Evolutionary conservation across 345 rosid species (phyloP).

Genomic region (Heritiera fomes): DNA sequence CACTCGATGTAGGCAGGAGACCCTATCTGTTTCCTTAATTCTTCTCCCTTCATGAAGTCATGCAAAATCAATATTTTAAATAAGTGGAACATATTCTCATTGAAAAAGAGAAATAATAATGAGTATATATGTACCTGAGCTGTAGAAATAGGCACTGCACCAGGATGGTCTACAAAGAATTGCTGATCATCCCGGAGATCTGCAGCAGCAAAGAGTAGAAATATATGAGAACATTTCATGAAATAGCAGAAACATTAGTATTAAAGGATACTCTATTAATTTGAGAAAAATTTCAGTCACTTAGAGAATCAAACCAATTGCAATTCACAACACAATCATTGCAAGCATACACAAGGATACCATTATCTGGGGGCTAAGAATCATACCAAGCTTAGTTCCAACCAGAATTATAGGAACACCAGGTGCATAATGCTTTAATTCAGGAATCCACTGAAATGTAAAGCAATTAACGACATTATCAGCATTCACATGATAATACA

Average conservation of each 20-base stretch:
- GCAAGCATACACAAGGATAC: neutral
- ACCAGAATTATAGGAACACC: slow-evolving; percentile 65
- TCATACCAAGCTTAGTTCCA: slow-evolving; percentile 49
- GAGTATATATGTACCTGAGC: slow-evolving; percentile 42
- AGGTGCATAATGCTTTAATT: slow-evolving; percentile 35
- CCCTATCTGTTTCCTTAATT: slow-evolving; percentile 79
- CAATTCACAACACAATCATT: neutral
- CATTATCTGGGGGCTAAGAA: neutral
- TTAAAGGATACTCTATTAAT: neutral
- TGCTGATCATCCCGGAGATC: slow-evolving; percentile 78
- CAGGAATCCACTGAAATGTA: slow-evolving; percentile 26
- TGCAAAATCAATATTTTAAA: neutral
- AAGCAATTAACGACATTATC: slow-evolving; percentile 1
- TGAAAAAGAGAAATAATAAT: neutral
- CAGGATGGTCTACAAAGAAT: slow-evolving; percentile 69
- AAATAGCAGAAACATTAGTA: neutral
- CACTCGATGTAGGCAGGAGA: slow-evolving; percentile 90
- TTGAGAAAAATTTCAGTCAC: neutral
- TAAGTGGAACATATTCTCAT: neutral
- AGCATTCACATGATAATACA: neutral
- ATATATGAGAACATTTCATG: neutral
- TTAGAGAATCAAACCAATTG: slow-evolving; percentile 1
- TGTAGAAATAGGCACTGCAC: slow-evolving; percentile 66
- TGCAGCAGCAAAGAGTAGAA: slow-evolving; percentile 25
- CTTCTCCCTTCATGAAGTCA: slow-evolving; percentile 72